phyloP scores from a whole-genome alignment of 306 rosid species.

The Acacia acuminata region DNA sequence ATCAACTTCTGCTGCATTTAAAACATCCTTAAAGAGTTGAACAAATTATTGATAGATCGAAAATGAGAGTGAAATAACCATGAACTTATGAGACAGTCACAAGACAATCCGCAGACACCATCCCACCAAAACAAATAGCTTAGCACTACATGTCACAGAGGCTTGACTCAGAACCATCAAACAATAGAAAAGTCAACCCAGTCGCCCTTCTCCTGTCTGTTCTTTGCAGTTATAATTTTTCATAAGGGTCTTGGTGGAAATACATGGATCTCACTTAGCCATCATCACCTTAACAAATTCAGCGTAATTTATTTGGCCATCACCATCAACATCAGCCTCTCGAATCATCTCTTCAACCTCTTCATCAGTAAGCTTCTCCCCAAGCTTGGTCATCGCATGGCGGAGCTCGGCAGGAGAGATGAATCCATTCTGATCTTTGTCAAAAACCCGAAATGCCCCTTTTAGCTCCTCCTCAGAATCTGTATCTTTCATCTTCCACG shows the following conservation, averaged over 20 bases:
- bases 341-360: constrained; percentile 86
- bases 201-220: constrained; percentile 7
- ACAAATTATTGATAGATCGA: neutral
- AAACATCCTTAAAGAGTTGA: neutral
- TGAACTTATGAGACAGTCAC: constrained; percentile 25
- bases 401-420: constrained; percentile 89
- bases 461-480: constrained; percentile 90
- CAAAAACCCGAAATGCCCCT: constrained; percentile 78
- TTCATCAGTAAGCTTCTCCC: constrained; percentile 84
- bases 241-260: constrained; percentile 20
- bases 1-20: neutral
- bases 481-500: constrained; percentile 63
- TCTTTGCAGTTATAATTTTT: constrained; percentile 16
- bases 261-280: constrained; percentile 55
- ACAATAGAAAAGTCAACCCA: constrained; percentile 33
- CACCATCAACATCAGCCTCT: constrained; percentile 87
- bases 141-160: constrained; percentile 27
- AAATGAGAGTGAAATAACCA: constrained; percentile 22
- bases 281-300: constrained; percentile 86
- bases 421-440: constrained; percentile 85
- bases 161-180: constrained; percentile 35
- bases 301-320: constrained; percentile 82
- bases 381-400: constrained; percentile 87
- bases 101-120: constrained; percentile 37
- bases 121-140: constrained; percentile 25